phyloP scores from a whole-genome alignment of 2,329 filamentous ascomycete genomes.

The Plectosphaerella sp. region DNA sequence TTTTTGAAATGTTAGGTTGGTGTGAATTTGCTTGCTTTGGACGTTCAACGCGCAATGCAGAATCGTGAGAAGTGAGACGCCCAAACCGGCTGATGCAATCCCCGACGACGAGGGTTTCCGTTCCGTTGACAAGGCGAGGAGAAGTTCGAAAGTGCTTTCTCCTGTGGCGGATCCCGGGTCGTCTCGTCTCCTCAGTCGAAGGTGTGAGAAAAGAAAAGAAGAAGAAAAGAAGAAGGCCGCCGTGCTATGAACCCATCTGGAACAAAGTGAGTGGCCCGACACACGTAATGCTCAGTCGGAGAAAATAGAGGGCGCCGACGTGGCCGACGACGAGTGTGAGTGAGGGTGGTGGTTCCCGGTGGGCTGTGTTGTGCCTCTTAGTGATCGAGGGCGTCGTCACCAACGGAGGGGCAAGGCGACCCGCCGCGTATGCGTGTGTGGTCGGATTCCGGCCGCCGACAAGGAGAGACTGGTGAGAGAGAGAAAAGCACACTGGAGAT shows the following conservation, averaged over 20 bases:
- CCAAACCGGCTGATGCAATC: too few relatives aligned
- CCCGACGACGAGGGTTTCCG: too few relatives aligned
- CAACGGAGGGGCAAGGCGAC: neutral
- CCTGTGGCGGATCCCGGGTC: constrained; percentile 1
- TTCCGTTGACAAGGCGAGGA: neutral
- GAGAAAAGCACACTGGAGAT: too few relatives aligned
- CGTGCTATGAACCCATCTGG: neutral
- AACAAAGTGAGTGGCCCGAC: neutral
- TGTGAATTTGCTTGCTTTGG: neutral
- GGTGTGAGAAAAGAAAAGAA: neutral
- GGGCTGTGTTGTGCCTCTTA: neutral
- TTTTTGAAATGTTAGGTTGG: neutral
- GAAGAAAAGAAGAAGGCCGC: neutral
- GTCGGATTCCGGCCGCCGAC: too few relatives aligned
- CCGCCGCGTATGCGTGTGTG: too few relatives aligned
- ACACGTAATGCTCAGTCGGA: neutral
- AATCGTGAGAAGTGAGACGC: too few relatives aligned
- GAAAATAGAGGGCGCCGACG: too few relatives aligned
- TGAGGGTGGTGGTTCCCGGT: neutral
- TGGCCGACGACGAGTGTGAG: neutral
- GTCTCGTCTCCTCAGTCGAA: too few relatives aligned
- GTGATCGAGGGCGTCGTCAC: neutral
- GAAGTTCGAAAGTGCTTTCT: neutral
- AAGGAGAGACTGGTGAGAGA: too few relatives aligned
- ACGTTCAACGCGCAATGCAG: too few relatives aligned